Base-by-base conservation (phyloP, 2,329 filamentous ascomycete species). In the Phaeosphaeriaceae sp. region DNA sequence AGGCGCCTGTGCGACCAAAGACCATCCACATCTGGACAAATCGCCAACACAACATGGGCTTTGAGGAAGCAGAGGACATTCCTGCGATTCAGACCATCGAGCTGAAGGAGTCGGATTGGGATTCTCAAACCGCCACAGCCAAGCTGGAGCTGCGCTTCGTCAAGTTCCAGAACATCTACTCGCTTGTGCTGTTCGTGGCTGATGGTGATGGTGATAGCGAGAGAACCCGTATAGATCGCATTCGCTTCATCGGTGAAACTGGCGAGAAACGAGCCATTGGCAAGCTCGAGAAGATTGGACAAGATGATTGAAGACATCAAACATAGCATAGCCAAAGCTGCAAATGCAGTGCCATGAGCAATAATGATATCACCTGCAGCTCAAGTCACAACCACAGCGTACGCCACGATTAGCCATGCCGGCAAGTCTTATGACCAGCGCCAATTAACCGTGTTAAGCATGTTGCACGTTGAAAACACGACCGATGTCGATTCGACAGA, bases 161-260 rank as follows among this genome's bases (percentile, higher is more conserved):
- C 79, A 97, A 97, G 81, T 99, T 98, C 83, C 95, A 98, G 81
- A 96, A 93, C 74, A 91, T 97, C 53, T 90, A 88, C 58, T 95
- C 89, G 61, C 75, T 99, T 69, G 90, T 96, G 19, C 69, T 99
- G 11, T 99, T 97, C 76, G 89, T 99, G 33, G 91, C 91, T 53
- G 89, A 96, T 74, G 81, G 80, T 3, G 93, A 93, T 1, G 91
- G 94, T 54, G 89, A 92, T 51, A 87, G 89, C 45, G 93, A 98
- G 75, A 93, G 91, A 82, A 89, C 95, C 57, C 88, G 95, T 56
- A 78, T 99, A 50, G 91, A 95, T 78, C 85, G 91, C 51, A 79
- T 95, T 65, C 85, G 88, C 68, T 82, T 98, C 54, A 89, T 98
- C 72, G 95, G 95, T 27, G 94, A 98, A 78, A 86, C 88, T 17